phyloP scores from a whole-genome alignment of 208 protist genomes.

The Trypanosoma caninum region DNA sequence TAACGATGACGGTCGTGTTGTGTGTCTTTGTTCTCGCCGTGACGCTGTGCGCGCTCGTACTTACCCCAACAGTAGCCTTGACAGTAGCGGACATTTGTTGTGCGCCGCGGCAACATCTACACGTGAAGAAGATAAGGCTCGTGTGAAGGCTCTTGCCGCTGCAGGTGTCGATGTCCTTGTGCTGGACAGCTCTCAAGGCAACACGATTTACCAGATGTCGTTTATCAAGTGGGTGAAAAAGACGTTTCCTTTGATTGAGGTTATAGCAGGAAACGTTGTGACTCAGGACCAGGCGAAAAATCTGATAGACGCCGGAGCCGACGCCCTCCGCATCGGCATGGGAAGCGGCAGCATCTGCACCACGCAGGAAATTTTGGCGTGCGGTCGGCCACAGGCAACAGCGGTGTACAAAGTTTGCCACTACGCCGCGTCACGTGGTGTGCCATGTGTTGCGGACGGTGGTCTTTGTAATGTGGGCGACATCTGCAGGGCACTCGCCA shows the following conservation, averaged over 20 bases:
- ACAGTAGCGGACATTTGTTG: conserved; percentile 70
- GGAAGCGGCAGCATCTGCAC: conserved; percentile 98
- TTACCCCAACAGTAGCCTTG: conserved; percentile 83
- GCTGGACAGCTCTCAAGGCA: conserved; percentile 95
- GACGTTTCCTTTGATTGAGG: conserved; percentile 77
- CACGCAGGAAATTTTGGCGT: conserved; percentile 95
- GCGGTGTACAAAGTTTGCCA: conserved; percentile 92
- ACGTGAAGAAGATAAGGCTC: conserved; percentile 84
- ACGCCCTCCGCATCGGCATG: conserved; percentile 97
- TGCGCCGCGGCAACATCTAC: conserved; percentile 92
- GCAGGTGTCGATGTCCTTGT: conserved; percentile 94
- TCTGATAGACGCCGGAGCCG: conserved; percentile 95
- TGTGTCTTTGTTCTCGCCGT: conserved; percentile 89
- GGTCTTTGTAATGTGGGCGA: conserved; percentile 93
- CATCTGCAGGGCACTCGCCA: conserved; percentile 94
- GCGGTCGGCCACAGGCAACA: conserved; percentile 95
- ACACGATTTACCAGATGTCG: conserved; percentile 95
- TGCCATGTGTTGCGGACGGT: conserved; percentile 94
- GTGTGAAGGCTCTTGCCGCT: conserved; percentile 72
- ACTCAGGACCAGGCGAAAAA: conserved; percentile 95
- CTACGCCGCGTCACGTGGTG: conserved; percentile 85
- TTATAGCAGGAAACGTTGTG: conserved; percentile 97
- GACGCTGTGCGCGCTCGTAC: conserved; percentile 78
- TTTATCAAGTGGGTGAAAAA: conserved; percentile 95
- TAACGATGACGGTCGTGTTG: conserved; percentile 89